Conservation (phyloP, 2,329 filamentous ascomycete species). For the Fusarium udum region DNA sequence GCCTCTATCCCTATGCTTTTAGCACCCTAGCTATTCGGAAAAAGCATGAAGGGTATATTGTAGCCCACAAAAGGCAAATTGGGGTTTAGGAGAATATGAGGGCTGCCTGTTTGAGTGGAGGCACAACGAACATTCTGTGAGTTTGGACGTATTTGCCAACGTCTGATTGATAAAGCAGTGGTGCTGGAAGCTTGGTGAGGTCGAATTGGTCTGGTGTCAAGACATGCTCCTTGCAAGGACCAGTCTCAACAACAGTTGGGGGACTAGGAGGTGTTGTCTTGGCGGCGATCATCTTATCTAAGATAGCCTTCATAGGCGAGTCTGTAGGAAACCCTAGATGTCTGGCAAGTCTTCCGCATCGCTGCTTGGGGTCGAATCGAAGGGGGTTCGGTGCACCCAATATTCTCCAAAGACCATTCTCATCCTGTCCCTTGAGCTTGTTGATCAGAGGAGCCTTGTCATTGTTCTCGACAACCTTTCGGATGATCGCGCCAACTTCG, state of each 20-base stretch:
- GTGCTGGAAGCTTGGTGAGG: conserved; percentile 53
- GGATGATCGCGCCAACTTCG: conserved; percentile 58
- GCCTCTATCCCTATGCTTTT: too few relatives aligned
- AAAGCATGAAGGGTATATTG: too few relatives aligned
- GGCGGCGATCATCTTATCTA: conserved; percentile 53
- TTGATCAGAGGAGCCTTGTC: conserved; percentile 62
- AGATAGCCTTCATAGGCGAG: conserved; percentile 47
- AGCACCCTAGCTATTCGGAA: too few relatives aligned
- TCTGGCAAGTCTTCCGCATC: conserved; percentile 54
- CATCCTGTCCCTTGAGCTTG: conserved; percentile 55
- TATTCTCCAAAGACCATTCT: conserved; percentile 56
- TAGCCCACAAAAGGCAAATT: too few relatives aligned
- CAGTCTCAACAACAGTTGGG: conserved; percentile 45
- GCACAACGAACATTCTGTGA: conserved; percentile 54
- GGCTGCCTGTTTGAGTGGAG: too few relatives aligned
- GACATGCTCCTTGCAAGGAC: conserved; percentile 30
- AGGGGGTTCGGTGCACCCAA: conserved; percentile 55
- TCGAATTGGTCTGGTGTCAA: conserved; percentile 28
- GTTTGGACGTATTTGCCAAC: conserved; percentile 63
- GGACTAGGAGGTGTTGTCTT: conserved; percentile 45
- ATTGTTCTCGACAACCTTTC: conserved; percentile 56
- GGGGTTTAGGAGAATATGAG: too few relatives aligned
- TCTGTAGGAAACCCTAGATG: conserved; percentile 51
- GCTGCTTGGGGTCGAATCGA: conserved; percentile 37
- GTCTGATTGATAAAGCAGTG: conserved; percentile 55